Evolutionary conservation across 441 rosid genomes (phyloP).

Genomic region (Populus trichocarpa): DNA sequence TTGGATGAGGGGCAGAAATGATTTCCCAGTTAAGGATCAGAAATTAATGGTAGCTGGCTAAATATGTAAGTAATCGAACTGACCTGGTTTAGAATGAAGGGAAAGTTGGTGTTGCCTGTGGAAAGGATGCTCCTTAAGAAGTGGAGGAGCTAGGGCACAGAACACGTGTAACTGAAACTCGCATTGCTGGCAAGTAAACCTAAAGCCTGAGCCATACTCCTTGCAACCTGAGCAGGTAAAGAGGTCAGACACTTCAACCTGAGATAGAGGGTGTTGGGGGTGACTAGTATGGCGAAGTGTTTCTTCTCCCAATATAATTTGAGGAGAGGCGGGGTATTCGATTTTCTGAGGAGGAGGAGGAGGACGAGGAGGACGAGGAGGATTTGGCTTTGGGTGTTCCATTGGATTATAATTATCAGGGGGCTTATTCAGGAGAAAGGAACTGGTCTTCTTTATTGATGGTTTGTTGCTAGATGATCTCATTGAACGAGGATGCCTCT

Average conservation of each 20-base stretch:
- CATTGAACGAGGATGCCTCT: background rate
- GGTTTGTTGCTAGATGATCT: background rate
- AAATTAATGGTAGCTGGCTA: background rate
- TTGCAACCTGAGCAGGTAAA: slow-evolving; percentile 78
- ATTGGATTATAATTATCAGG: background rate
- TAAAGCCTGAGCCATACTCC: slow-evolving; percentile 75
- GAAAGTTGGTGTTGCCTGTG: slow-evolving; percentile 71
- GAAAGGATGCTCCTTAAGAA: slow-evolving; percentile 61
- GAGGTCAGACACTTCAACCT: slow-evolving; percentile 43
- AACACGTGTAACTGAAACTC: slow-evolving; percentile 78
- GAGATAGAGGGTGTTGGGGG: slow-evolving; percentile 51
- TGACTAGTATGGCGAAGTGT: slow-evolving; percentile 50
- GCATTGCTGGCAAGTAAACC: slow-evolving; percentile 61
- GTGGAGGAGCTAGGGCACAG: slow-evolving; percentile 68
- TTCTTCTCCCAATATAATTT: slow-evolving; percentile 41
- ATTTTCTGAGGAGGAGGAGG: background rate
- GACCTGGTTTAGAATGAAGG: slow-evolving; percentile 61
- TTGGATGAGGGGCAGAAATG: background rate
- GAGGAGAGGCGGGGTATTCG: slow-evolving; percentile 59
- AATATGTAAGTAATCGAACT: background rate
- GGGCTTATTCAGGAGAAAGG: slow-evolving; percentile 15
- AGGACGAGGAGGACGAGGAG: background rate
- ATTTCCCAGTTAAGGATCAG: background rate
- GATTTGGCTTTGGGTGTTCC: slow-evolving; percentile 7
- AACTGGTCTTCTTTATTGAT: slow-evolving; percentile 19